phyloP scores from a whole-genome alignment of 1,139 yeast species.

The Magnusiomyces suaveolens region DNA sequence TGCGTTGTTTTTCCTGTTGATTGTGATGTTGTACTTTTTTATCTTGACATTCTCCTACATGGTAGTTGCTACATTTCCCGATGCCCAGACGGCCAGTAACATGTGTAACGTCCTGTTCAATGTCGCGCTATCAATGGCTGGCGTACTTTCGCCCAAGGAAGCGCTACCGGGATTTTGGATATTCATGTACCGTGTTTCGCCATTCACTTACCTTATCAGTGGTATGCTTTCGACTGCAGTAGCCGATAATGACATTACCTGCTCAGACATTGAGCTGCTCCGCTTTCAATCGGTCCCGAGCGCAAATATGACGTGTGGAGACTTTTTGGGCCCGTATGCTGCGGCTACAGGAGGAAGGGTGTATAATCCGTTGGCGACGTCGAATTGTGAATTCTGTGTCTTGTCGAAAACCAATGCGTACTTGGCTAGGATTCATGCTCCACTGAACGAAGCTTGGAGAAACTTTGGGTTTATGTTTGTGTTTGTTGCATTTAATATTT shows the following conservation, averaged over 20 bases:
- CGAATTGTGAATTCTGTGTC: slow-evolving; percentile 51
- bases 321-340: slow-evolving; percentile 39
- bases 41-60: slow-evolving; percentile 57
- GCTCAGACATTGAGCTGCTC: slow-evolving; percentile 44
- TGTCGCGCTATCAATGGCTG: slow-evolving; percentile 66
- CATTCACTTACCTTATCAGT: slow-evolving; percentile 58
- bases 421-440: slow-evolving; percentile 38
- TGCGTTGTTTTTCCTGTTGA: slow-evolving; percentile 54
- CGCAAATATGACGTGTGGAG: slow-evolving; percentile 48
- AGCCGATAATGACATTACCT: slow-evolving; percentile 47
- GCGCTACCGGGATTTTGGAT: slow-evolving; percentile 54
- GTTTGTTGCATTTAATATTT: slow-evolving; percentile 42
- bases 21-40: slow-evolving; percentile 49
- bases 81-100: slow-evolving; percentile 70
- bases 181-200: slow-evolving; percentile 65
- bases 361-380: slow-evolving; percentile 42
- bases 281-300: slow-evolving; percentile 46
- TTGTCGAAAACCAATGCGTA: slow-evolving; percentile 47
- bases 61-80: slow-evolving; percentile 50
- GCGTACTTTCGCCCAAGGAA: slow-evolving; percentile 61
- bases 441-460: slow-evolving; percentile 46
- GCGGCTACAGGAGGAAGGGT: slow-evolving; percentile 43
- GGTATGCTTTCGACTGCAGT: slow-evolving; percentile 46
- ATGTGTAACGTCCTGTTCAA: slow-evolving; percentile 54
- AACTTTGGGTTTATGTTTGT: slow-evolving; percentile 49